phyloP scores from a whole-genome alignment of 2,329 filamentous ascomycete species.

The Incumbomyces delicatus region DNA sequence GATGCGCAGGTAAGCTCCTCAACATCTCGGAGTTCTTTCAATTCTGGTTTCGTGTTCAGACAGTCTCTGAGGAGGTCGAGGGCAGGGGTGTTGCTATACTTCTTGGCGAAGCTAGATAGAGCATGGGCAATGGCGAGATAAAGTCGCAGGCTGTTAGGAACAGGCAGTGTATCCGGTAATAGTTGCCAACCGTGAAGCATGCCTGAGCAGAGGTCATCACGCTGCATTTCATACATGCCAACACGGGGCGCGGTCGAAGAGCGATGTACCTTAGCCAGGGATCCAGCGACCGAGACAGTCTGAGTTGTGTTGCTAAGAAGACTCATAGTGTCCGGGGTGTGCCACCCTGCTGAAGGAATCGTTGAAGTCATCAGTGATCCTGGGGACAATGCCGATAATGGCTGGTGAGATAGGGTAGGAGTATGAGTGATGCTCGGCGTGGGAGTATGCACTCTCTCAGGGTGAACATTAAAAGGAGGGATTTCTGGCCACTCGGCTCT shows the following conservation, averaged over 20 bases:
- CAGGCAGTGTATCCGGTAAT: constrained; percentile 49
- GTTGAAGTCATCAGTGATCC: constrained; percentile 1
- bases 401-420: constrained; percentile 1
- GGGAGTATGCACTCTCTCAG: constrained; percentile 3
- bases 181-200: constrained; percentile 55
- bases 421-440: constrained; percentile 5
- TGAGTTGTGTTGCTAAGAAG: constrained; percentile 4
- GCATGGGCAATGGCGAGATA: constrained; percentile 56
- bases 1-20: constrained; percentile 47
- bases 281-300: background rate
- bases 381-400: constrained; percentile 1
- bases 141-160: constrained; percentile 54
- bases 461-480: constrained; percentile 48
- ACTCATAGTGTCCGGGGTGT: constrained; percentile 6
- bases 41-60: constrained; percentile 46
- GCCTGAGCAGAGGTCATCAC: constrained; percentile 45
- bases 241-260: background rate
- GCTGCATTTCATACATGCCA: constrained; percentile 34
- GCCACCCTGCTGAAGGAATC: constrained; percentile 3
- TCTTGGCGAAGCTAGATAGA: constrained; percentile 46
- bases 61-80: constrained; percentile 52
- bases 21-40: constrained; percentile 47
- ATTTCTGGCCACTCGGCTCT: constrained; percentile 68
- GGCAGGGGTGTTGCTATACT: constrained; percentile 48
- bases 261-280: background rate